Evolutionary conservation across 441 rosid genomes (phyloP), one percentile per base, ranked within the genome.

Genomic region (Pelargonium fulgidum): DNA sequence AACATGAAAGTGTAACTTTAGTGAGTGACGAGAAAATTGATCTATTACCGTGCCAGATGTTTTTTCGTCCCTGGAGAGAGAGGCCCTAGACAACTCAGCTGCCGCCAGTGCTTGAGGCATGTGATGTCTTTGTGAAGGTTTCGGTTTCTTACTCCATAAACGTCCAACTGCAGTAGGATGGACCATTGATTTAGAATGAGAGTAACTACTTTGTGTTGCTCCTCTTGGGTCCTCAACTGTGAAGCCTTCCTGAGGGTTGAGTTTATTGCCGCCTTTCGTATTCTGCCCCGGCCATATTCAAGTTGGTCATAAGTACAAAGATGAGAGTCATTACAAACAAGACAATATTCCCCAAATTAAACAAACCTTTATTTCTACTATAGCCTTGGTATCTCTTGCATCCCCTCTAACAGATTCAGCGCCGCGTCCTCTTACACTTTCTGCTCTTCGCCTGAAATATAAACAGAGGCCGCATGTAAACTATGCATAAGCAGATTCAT

Each of bases 331-430:
- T 4, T 3, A 48, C 16, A 58, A 14, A 19, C 54, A 48, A 42
- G 9, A 63, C 1, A 48, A 48, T 48, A 48, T 48, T 17, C 56
- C 56, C 56, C 9, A 7, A 39, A 39, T 39, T 48, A 20, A 58
- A 58, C 26, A 1, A 22, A 58, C 29, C 29, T 56, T 56, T 56
- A 10, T 19, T 20, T 17, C 10, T 33, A 96, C 96, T 67, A 91
- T 75, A 24, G 97, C 97, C 75, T 93, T 89, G 68, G 94, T 92
- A 72, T 90, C 98, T 72, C 86, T 92, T 20, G 74, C 66, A 75
- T 87, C 95, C 79, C 83, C 87, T 75, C 88, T 84, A 71, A 87
- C 97, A 67, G 82, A 79, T 64, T 86, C 90, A 65, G 74, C 79
- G 71, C 86, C 81, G 72, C 82, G 97, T 62, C 86, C 91, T 86